A percentile compares a stretch with the other conserved stretches of the same genome.
Conservation (phyloP, 257 asterid species). For the Jacaranda copaia region DNA sequence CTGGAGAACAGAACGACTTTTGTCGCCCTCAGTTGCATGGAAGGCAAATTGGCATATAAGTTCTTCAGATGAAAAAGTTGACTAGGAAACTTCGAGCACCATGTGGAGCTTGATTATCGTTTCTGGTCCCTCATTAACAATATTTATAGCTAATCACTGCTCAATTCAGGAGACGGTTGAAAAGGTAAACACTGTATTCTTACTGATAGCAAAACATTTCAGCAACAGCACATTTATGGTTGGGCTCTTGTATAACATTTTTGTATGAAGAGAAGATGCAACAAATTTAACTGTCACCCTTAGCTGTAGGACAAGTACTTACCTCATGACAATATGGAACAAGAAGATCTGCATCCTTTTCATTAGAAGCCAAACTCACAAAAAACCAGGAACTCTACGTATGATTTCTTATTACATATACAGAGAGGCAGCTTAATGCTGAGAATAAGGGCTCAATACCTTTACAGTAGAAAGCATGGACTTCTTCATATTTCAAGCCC, state of each 20-base stretch:
- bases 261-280: too few relatives aligned
- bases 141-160: neutral
- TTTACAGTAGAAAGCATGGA: neutral
- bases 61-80: conserved; percentile 59
- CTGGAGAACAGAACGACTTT: conserved; percentile 92
- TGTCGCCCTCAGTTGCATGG: conserved; percentile 86
- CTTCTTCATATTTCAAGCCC: neutral
- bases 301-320: too few relatives aligned
- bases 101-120: conserved; percentile 5
- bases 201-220: too few relatives aligned
- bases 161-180: too few relatives aligned
- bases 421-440: neutral
- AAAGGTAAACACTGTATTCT: too few relatives aligned
- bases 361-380: neutral
- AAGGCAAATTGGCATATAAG: conserved; percentile 76
- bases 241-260: too few relatives aligned
- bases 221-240: too few relatives aligned
- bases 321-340: neutral
- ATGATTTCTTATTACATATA: neutral
- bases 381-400: neutral
- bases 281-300: too few relatives aligned
- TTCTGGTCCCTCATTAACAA: conserved; percentile 4
- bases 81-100: conserved; percentile 46
- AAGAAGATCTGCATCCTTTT: neutral
- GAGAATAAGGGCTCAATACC: neutral